Evolutionary conservation across 2,329 filamentous ascomycete genomes (phyloP), one percentile per base, ranked within the genome.

Genomic region (Xylariaceae sp.): DNA sequence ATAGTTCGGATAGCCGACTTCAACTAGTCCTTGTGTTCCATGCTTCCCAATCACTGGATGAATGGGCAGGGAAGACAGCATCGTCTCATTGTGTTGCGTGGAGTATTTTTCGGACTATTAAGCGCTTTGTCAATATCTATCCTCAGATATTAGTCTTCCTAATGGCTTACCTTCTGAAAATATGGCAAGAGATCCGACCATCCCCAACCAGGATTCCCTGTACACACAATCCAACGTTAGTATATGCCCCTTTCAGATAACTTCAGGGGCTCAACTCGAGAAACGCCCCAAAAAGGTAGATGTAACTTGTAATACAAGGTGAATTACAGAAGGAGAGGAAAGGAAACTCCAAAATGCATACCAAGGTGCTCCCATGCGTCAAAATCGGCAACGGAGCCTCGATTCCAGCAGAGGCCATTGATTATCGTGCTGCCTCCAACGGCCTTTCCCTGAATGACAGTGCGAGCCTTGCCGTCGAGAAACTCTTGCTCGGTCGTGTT

Each of bases 171-270:
- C 70, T 81, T 82, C 23, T 72, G 70, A 60, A 83, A 79, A 59
- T 82, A 83, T 0, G 76, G 79, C 1, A 79, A 65, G 10, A 84
- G 65, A 20, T 69, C 70, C 1, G 74, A 59, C 74, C 75, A 79
- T 18, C 73, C 72, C 77, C 77, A 79, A 1, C 71, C 73, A 0
- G 69, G 65, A 44, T 76, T 26, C 23, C 23, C 23, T 26, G 23
- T 26, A 26, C 23, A 4, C 23, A 26, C 23, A 9, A 26, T 26
- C 23, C 9, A 26, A 26, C 23, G 9, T 26, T 9, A 26, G 23
- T 26, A 26, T 4, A 4, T 26, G 9, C 23, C 23, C 4, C 23
- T 26, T 26, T 26, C 4, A 26, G 23, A 26, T 26, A 9, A 9
- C 4, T 26, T 26, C 23, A 26, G 23, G 9, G 9, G 4, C 23